Conservation (phyloP, 305 asterid species). For the Fraxinus xanthoxyloides region DNA sequence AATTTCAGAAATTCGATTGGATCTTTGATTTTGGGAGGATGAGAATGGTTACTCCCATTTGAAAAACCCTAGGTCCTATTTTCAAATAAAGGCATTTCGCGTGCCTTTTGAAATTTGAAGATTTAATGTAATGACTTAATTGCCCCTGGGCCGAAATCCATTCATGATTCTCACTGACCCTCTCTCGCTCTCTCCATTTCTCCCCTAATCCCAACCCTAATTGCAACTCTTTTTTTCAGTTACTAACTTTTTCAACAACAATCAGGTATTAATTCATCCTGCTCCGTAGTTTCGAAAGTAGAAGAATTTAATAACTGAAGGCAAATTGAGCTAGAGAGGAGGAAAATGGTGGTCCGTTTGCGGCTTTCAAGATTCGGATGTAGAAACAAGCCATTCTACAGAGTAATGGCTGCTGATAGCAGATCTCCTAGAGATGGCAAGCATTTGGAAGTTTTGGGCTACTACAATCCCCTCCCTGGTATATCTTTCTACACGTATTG, state of each 20-base stretch:
- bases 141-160: not conserved
- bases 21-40: conserved; percentile 14
- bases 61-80: conserved; percentile 31
- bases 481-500: not conserved
- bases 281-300: not conserved
- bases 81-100: conserved; percentile 15
- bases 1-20: not conserved
- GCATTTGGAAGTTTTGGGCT: conserved; percentile 89
- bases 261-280: not conserved
- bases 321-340: not conserved
- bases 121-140: conserved; percentile 10
- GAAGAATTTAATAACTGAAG: not conserved
- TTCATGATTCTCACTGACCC: not conserved
- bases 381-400: conserved; percentile 75
- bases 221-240: not conserved
- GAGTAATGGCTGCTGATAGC: conserved; percentile 95
- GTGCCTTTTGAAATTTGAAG: conserved; percentile 17
- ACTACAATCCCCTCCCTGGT: conserved; percentile 95
- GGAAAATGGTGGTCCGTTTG: conserved; percentile 74
- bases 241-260: not conserved
- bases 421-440: conserved; percentile 96
- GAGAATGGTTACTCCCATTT: conserved; percentile 8
- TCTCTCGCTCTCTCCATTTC: not conserved
- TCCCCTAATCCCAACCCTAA: not conserved
- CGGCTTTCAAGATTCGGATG: conserved; percentile 83